These are phyloP conservation scores for Euryodendron excelsum DNA, from an alignment of 148 eudicot species.

Conservation along the genomic window DNA sequence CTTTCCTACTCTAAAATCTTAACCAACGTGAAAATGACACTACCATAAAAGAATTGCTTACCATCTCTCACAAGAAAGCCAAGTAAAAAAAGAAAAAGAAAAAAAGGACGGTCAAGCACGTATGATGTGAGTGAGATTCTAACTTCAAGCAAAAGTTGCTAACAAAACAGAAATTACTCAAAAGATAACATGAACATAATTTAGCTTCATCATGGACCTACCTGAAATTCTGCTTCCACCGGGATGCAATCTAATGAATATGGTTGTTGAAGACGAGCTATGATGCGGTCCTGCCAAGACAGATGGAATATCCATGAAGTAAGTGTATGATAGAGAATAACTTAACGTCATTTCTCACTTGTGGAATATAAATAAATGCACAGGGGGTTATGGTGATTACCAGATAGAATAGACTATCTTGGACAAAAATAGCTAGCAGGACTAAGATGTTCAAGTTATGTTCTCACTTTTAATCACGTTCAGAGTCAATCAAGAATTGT, in stretches of 20 bases:
- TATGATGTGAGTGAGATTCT: not conserved
- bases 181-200: not conserved
- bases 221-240: constrained; percentile 99
- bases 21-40: not conserved
- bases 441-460: not conserved
- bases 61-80: not conserved
- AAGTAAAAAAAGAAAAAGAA: too few relatives aligned
- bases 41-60: constrained; percentile 3
- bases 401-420: too few relatives aligned
- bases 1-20: not conserved
- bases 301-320: not conserved
- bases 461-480: not conserved
- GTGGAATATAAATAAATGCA: not conserved
- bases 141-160: not conserved
- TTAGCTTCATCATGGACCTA: constrained; percentile 22
- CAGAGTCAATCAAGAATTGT: not conserved
- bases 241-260: constrained; percentile 98
- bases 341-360: not conserved
- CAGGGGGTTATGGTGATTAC: too few relatives aligned
- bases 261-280: constrained; percentile 99
- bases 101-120: not conserved
- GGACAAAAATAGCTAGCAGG: not conserved
- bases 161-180: not conserved
- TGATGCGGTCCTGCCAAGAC: constrained; percentile 75
- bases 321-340: not conserved